Evolutionary conservation across 371 early-diverging fungal species (phyloP), one percentile per base, ranked within the genome.

Genomic region (Mucor irregularis): DNA sequence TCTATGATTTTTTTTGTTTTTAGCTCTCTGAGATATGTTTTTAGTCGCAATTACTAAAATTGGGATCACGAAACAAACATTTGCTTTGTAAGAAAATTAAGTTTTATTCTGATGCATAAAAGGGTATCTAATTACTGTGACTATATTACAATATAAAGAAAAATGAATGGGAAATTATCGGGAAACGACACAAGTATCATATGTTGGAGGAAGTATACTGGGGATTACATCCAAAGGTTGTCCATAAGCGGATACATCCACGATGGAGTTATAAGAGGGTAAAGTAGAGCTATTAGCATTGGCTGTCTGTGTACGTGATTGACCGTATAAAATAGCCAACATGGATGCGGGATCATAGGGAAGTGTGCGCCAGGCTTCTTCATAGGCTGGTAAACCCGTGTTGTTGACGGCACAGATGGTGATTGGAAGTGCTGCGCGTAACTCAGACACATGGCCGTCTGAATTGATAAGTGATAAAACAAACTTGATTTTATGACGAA

Each of bases 401-500:
- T 63, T 52, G 28, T 37, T 58, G 4, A 69, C 48, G 1, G 67
- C 61, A 39, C 62, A 72, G 9, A 76, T 68, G 9, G 52, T 55
- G 31, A 75, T 58, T 5, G 73, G 73, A 13, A 74, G 35, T 16
- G 67, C 39, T 1, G 68, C 68, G 2, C 78, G 63, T 22, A 77
- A 33, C 49, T 77, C 73, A 13, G 66, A 69, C 17, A 70, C 43
- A 51, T 72, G 70, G 10, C 78, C 69, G 49, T 59, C 62, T 24
- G 44, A 35, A 35, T 66, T 66, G 3, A 49, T 43, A 3, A 70
- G 30, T 8, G 66, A 66, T 7, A 70, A 19, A 2, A 62, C 53
- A 51, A 66, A 62, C 34, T 70, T 70, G 19, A 70, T 30, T 30
- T 62, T 62, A 34, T 78, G 78, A n/a, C 71, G 64, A 21, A 78